A percentile compares a stretch with the other conserved stretches of the same genome.
Evolutionary conservation across 2,329 filamentous ascomycete species (phyloP).

Genomic region (Fusarium sp.): DNA sequence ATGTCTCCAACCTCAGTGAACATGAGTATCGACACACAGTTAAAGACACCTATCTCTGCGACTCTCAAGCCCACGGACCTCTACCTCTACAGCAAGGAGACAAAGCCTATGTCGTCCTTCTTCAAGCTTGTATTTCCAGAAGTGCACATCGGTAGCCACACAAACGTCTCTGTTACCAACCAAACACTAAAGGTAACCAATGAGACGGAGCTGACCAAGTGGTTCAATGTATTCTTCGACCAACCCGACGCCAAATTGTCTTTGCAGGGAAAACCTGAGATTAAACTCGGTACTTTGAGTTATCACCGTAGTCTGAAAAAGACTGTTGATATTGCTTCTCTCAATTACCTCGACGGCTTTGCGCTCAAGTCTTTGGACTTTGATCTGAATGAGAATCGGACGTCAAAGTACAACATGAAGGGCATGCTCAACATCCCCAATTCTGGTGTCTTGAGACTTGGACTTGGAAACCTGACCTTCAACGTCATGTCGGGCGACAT

Average conservation of each 20-base stretch:
- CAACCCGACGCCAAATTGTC: slow-evolving; percentile 53
- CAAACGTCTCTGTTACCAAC: slow-evolving; percentile 51
- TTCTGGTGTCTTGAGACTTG: slow-evolving; percentile 57
- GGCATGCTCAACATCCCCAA: slow-evolving; percentile 61
- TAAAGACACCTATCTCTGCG: slow-evolving; percentile 55
- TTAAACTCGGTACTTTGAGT: slow-evolving; percentile 56
- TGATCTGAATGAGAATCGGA: slow-evolving; percentile 52
- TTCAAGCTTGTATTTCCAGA: slow-evolving; percentile 48
- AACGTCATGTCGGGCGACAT: slow-evolving; percentile 57
- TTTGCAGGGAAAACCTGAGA: slow-evolving; percentile 52
- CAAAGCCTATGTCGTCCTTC: slow-evolving; percentile 38
- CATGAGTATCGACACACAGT: slow-evolving; percentile 53
- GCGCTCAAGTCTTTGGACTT: slow-evolving; percentile 55
- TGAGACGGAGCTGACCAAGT: slow-evolving; percentile 54
- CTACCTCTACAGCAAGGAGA: slow-evolving; percentile 57
- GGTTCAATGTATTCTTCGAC: slow-evolving; percentile 58
- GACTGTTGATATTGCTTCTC: slow-evolving; percentile 54
- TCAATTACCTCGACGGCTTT: slow-evolving; percentile 57
- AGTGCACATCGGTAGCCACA: slow-evolving; percentile 53
- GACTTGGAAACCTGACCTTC: slow-evolving; percentile 60
- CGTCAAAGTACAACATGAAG: slow-evolving; percentile 56
- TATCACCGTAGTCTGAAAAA: slow-evolving; percentile 56
- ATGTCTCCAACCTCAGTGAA: slow-evolving; percentile 51
- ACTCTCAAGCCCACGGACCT: slow-evolving; percentile 55
- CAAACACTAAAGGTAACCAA: slow-evolving; percentile 54